Percentiles rank a stretch among this genome's conserved stretches.
Evolutionary conservation across 805 yeast species (phyloP).

Genomic region (Grigorovia yakushimaensis): DNA sequence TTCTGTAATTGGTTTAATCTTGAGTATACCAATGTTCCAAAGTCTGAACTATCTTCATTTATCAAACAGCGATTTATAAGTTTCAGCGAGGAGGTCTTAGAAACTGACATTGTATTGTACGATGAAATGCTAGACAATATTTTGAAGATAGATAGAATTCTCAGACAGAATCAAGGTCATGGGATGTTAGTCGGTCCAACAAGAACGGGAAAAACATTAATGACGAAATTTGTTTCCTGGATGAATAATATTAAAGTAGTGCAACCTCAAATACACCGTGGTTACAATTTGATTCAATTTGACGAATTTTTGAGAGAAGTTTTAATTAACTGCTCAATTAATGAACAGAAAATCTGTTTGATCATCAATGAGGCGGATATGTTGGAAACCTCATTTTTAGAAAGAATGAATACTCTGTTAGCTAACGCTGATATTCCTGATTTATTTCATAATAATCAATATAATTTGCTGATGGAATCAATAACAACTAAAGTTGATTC

Average conservation of each 20-base stretch:
- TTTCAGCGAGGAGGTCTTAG: constrained; percentile 72
- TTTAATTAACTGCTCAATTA: constrained; percentile 39
- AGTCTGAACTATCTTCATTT: constrained; percentile 41
- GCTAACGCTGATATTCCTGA: constrained; percentile 94
- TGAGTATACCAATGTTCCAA: constrained; percentile 47
- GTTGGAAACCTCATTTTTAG: constrained; percentile 68
- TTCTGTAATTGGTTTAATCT: constrained; percentile 69
- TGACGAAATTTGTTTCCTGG: constrained; percentile 84
- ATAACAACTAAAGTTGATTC: constrained; percentile 44
- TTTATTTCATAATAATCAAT: constrained; percentile 69
- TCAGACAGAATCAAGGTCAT: constrained; percentile 85
- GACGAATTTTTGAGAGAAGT: constrained; percentile 51
- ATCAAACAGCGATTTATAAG: constrained; percentile 53
- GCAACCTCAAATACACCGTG: constrained; percentile 47
- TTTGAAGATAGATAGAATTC: constrained; percentile 68
- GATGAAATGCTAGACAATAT: constrained; percentile 67
- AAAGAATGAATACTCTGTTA: constrained; percentile 83
- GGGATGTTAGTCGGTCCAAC: constrained; percentile 75
- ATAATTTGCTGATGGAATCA: constrained; percentile 37
- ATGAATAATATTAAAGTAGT: constrained; percentile 61
- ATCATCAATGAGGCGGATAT: constrained; percentile 75
- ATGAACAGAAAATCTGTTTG: constrained; percentile 57
- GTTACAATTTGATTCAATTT: constrained; percentile 53
- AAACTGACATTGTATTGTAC: constrained; percentile 49
- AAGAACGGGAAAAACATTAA: constrained; percentile 70